Evolutionary conservation across 2,329 filamentous ascomycete genomes (phyloP).

Genomic region (Zasmidium citrigriseum): DNA sequence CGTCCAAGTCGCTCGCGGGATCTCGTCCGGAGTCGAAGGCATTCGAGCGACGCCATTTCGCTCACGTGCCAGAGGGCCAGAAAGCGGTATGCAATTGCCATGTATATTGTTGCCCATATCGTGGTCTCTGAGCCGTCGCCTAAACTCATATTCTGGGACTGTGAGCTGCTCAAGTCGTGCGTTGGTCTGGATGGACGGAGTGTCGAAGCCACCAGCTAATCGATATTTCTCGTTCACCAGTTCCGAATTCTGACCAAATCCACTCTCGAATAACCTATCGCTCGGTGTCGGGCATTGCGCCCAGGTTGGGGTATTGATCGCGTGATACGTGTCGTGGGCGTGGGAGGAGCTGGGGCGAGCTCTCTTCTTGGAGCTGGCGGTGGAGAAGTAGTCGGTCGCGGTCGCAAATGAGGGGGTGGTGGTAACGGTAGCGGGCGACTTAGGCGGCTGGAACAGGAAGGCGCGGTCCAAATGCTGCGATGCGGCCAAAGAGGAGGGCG

Average conservation of each 20-base stretch:
- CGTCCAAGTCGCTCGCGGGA: constrained; percentile 50
- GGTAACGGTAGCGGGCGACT: constrained; percentile 39
- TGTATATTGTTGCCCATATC: constrained; percentile 18
- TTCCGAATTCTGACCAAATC: constrained; percentile 39
- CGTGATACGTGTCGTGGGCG: constrained; percentile 10
- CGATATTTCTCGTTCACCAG: constrained; percentile 55
- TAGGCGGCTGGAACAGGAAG: constrained; percentile 47
- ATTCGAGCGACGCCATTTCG: constrained; percentile 36
- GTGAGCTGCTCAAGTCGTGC: constrained; percentile 37
- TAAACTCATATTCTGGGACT: constrained; percentile 20
- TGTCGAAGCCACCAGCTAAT: constrained; percentile 53
- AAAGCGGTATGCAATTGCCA: constrained; percentile 15
- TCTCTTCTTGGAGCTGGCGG: constrained; percentile 30
- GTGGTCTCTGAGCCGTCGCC: constrained; percentile 24
- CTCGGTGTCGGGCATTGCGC: constrained; percentile 24
- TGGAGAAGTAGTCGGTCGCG: constrained; percentile 32
- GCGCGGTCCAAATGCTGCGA: constrained; percentile 20
- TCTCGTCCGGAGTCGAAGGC: constrained; percentile 14
- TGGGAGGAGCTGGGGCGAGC: constrained; percentile 30
- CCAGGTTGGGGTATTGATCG: constrained; percentile 23
- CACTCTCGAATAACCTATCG: constrained; percentile 24
- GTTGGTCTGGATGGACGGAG: constrained; percentile 41
- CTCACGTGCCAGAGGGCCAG: constrained; percentile 36
- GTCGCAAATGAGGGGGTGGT: constrained; percentile 25
- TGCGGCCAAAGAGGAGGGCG: constrained; percentile 14